Evolutionary conservation across 768 basidiomycete species (phyloP), one percentile per base, ranked within the genome.

Genomic region (Collybia nuda): DNA sequence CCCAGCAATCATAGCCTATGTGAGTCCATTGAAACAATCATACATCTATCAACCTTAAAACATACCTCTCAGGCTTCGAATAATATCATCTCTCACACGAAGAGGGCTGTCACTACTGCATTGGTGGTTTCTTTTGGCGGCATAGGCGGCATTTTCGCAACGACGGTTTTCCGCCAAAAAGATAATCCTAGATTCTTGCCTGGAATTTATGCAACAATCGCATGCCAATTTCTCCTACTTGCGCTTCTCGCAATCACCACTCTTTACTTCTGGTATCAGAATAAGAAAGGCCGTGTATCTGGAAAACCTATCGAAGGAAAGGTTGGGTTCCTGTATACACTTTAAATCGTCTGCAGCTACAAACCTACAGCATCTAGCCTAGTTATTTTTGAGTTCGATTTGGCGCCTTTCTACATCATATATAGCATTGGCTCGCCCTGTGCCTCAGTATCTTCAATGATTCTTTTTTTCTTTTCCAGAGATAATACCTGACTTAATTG

Each of bases 1-100:
- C 38, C 71, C 78, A 36, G 76, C 73, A 4, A 74, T 80, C 29
- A 62, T 80, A 24, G 76, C 78, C 47, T 80, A 79, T 62, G 77
- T 78, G 56, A 53, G 78, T 64, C 17, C 35, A 6, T 5, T 22
- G 22, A 6, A 14, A 44, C 9, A 6, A 14, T 8, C 19, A 32
- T 12, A 7, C 15, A 32, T 48, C 5, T 7, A 51, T 41, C 42
- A 37, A 41, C 38, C 12, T 44, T 38, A 42, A 51, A 40, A 19
- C 35, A 44, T 38, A 40, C 35, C 40, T 22, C 32, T 6, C 51
- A 81, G 78, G 70, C 76, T 3, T 69, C 77, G 19, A 80, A 80
- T 58, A 81, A 80, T 56, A 63, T 77, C 21, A 62, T 75, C 50
- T 74, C 77, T 4, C 76, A 81, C 51, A 71, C 74, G 19, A 81